These are phyloP conservation scores for Davidsoniella eucalypti DNA, from an alignment of 2,329 filamentous ascomycete genomes.

Conservation along the genomic window DNA sequence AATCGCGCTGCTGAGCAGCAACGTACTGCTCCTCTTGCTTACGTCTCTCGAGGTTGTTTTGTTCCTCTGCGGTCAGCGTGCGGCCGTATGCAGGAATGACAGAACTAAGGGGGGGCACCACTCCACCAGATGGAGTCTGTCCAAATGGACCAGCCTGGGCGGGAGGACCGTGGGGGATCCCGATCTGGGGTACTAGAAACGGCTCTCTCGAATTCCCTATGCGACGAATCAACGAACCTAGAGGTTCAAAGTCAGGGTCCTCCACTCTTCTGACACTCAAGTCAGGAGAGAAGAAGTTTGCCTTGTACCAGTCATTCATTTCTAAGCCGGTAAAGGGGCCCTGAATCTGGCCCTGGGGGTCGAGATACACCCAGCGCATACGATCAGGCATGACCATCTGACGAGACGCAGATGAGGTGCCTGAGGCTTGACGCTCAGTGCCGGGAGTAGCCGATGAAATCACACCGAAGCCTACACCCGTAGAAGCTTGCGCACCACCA, in stretches of 20 bases:
- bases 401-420: slow-evolving; percentile 49
- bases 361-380: slow-evolving; percentile 97
- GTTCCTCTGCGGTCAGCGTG: slow-evolving; percentile 90
- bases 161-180: slow-evolving; percentile 74
- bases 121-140: slow-evolving; percentile 36
- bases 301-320: slow-evolving; percentile 99
- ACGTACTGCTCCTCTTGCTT: slow-evolving; percentile 98
- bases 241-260: slow-evolving; percentile 81
- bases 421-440: slow-evolving; percentile 25
- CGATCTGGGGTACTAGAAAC: slow-evolving; percentile 93
- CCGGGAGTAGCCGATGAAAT: slow-evolving; percentile 14
- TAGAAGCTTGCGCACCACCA: background rate
- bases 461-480: background rate
- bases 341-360: slow-evolving; percentile 81
- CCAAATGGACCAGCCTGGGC: slow-evolving; percentile 32
- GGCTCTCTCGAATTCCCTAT: slow-evolving; percentile 97
- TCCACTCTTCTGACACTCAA: slow-evolving; percentile 89
- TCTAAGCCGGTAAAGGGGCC: slow-evolving; percentile 92
- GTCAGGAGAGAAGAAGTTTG: slow-evolving; percentile 90
- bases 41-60: slow-evolving; percentile 86
- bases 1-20: slow-evolving; percentile 91
- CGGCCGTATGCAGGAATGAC: slow-evolving; percentile 94
- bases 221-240: slow-evolving; percentile 83
- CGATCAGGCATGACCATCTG: slow-evolving; percentile 99
- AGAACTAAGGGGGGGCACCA: slow-evolving; percentile 76